Conservation (phyloP, 768 basidiomycete genomes). For the Amanita fuliginea region DNA sequence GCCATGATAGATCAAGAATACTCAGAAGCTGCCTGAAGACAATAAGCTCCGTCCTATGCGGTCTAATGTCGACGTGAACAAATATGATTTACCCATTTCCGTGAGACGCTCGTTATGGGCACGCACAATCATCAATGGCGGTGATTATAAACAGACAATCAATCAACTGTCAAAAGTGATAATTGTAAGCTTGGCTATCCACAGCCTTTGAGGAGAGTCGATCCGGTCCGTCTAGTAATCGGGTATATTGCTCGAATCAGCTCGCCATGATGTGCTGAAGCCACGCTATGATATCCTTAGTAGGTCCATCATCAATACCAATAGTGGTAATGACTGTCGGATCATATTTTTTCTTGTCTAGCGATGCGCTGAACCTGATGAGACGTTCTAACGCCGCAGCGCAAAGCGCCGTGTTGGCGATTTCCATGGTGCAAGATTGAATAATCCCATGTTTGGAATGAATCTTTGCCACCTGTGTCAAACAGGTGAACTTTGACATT, state of each 20-base stretch:
- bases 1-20: too few species aligned
- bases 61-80: background rate
- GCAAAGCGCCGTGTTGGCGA: slow-evolving; percentile 10
- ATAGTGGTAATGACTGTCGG: background rate
- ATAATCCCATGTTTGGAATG: slow-evolving; percentile 60
- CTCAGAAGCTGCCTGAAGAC: background rate
- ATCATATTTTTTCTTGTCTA: slow-evolving; percentile 3
- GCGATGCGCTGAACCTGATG: background rate
- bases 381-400: background rate
- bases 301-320: background rate
- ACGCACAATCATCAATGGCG: too few species aligned
- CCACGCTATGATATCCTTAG: background rate
- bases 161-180: background rate
- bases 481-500: background rate
- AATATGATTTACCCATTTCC: too few species aligned
- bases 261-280: background rate
- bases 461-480: slow-evolving; percentile 33
- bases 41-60: background rate
- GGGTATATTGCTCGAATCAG: background rate
- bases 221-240: background rate
- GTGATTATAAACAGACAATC: too few species aligned
- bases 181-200: background rate
- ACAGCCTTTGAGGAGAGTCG: background rate
- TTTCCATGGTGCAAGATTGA: slow-evolving; percentile 28
- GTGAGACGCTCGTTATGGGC: too few species aligned